Percentiles rank a stretch among this genome's conserved stretches.
Evolutionary conservation across 1,139 yeast species (phyloP).

Genomic region (Hemisphaericaspora xylofermentans): DNA sequence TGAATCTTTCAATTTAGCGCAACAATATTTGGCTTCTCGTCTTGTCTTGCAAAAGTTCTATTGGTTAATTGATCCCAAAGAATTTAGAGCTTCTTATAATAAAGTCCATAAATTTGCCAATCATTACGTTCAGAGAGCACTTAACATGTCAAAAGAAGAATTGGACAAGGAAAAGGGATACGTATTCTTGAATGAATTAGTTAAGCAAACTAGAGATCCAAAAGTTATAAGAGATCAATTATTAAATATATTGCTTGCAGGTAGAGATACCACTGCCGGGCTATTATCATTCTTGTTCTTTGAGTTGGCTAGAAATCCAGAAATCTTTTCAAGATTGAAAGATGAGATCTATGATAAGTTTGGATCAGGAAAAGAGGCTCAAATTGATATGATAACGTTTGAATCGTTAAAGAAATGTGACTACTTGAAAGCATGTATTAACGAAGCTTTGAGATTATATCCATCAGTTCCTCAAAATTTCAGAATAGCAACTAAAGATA

Average conservation of each 20-base stretch:
- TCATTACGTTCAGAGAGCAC: conserved; percentile 30
- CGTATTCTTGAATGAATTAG: conserved; percentile 51
- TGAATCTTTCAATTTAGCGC: conserved; percentile 42
- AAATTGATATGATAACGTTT: conserved; percentile 32
- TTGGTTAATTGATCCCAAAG: conserved; percentile 28
- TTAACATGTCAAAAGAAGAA: conserved; percentile 28
- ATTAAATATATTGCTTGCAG: conserved; percentile 52
- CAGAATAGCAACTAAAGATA: conserved; percentile 43
- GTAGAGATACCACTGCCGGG: conserved; percentile 60
- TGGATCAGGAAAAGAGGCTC: conserved; percentile 29
- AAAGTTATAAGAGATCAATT: conserved; percentile 51
- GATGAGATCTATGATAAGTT: conserved; percentile 34
- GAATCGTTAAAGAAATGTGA: conserved; percentile 50
- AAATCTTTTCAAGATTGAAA: conserved; percentile 37
- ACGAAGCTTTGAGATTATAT: conserved; percentile 51
- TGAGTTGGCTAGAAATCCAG: conserved; percentile 46
- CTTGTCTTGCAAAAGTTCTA: conserved; percentile 36
- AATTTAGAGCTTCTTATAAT: conserved; percentile 30
- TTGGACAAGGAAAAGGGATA: conserved; percentile 42
- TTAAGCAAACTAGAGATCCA: conserved; percentile 50
- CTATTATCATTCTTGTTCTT: conserved; percentile 47
- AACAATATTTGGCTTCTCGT: conserved; percentile 37
- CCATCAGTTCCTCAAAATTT: conserved; percentile 55
- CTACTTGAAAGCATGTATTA: conserved; percentile 48
- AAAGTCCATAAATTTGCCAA: conserved; percentile 37